A percentile compares a stretch with the other conserved stretches of the same genome.
Evolutionary conservation across 1,139 yeast species (phyloP).

Genomic region (Hemisphaericaspora subhashii): DNA sequence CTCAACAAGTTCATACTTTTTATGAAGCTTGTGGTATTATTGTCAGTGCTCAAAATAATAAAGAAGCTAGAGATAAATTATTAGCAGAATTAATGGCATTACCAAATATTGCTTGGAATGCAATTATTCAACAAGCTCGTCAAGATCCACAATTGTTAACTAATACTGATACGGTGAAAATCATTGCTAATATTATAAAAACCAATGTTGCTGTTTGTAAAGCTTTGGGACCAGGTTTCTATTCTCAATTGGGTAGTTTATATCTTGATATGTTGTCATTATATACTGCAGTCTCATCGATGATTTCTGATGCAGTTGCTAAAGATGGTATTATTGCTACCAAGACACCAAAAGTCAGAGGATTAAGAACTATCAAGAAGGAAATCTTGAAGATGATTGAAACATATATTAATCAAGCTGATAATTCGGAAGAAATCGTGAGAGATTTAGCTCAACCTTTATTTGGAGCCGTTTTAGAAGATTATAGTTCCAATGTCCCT

Average conservation of each 20-base stretch:
- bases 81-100: slow-evolving; percentile 79
- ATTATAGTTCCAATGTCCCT: slow-evolving; percentile 85
- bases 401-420: slow-evolving; percentile 84
- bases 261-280: slow-evolving; percentile 88
- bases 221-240: slow-evolving; percentile 89
- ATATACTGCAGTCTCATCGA: slow-evolving; percentile 86
- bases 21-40: slow-evolving; percentile 97
- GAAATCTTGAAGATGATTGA: slow-evolving; percentile 90
- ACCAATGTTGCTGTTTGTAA: slow-evolving; percentile 94
- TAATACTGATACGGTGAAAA: slow-evolving; percentile 85
- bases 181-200: slow-evolving; percentile 88
- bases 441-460: slow-evolving; percentile 81
- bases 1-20: slow-evolving; percentile 97
- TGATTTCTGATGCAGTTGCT: slow-evolving; percentile 81
- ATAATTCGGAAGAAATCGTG: slow-evolving; percentile 82
- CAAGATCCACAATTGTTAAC: slow-evolving; percentile 82
- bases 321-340: slow-evolving; percentile 84
- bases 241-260: slow-evolving; percentile 82
- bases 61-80: slow-evolving; percentile 67
- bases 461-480: slow-evolving; percentile 83
- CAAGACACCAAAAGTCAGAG: slow-evolving; percentile 92
- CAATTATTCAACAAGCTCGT: slow-evolving; percentile 84
- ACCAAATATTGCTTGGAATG: slow-evolving; percentile 94
- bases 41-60: slow-evolving; percentile 72
- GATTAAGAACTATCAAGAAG: slow-evolving; percentile 92